Base-by-base conservation (phyloP, 441 rosid species). In the Populus hybrid region DNA sequence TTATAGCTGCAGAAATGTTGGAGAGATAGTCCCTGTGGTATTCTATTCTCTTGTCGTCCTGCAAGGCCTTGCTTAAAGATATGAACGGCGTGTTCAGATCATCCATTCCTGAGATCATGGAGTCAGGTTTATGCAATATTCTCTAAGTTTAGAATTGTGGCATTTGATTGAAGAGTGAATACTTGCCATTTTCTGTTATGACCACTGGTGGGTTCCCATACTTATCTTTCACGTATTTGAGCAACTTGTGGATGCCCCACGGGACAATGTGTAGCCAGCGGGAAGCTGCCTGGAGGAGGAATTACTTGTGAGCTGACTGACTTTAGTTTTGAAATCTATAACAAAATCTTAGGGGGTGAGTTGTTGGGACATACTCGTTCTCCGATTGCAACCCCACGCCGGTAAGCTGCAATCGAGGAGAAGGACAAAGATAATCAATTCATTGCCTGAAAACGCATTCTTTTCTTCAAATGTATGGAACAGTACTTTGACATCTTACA, bases 191-290 rank as follows among this genome's bases (percentile, higher is more conserved):
- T 84, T 93, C 95, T 75, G 97, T 88, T 79, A 93, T 89, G 69
- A 88, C 18, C 4, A 92, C 91, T 0, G 90, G 90, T 1, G 97
- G 96, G 77, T 95, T 92, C 68, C 92, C 88, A 9, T 95, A 93
- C 50, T 85, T 86, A 73, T 93, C 92, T 90, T 87, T 89, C 3
- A 93, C 75, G 72, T 92, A 86, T 67, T 80, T 86, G 68, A 88
- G 87, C 57, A 95, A 76, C 79, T 86, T 85, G 46, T 84, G 87
- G 65, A 93, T 89, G 32, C 98, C 97, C 98, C 95, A 90, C 6
- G 97, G 98, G 57, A 93, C 98, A 9, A 95, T 91, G 74, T 82
- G 92, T 82, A 93, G 86, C 99, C 98, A 95, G 70, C 85, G 83
- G 16, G 98, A 95, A 70, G 96, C 96, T 38, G 98, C 99, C 99